Evolutionary conservation across 179 eudicot genomes (phyloP).

Genomic region (Beta lomatogona): DNA sequence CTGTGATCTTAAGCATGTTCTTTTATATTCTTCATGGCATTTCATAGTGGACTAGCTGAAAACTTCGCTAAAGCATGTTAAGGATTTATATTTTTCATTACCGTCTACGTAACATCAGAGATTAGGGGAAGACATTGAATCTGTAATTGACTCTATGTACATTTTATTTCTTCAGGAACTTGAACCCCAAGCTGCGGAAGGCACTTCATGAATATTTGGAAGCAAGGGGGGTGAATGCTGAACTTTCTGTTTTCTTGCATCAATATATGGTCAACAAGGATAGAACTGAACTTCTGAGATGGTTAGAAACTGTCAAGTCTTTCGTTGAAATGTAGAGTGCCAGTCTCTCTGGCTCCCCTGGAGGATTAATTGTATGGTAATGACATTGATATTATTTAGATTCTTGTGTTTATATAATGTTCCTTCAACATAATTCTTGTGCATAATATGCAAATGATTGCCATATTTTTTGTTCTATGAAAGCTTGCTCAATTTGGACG

Average conservation of each 20-base stretch:
- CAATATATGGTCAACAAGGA: conserved; percentile 68
- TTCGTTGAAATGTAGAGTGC: conserved; percentile 40
- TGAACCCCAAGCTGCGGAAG: conserved; percentile 54
- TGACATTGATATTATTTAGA: conserved; percentile 9
- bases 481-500: conserved; percentile 3
- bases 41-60: not conserved
- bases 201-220: conserved; percentile 58
- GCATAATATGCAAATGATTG: conserved; percentile 11
- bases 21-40: not conserved
- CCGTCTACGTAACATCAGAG: not conserved
- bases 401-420: not conserved
- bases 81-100: not conserved
- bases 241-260: conserved; percentile 67
- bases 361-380: conserved; percentile 35
- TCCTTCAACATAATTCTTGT: not conserved
- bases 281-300: conserved; percentile 53
- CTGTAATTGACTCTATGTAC: not conserved
- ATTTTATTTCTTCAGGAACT: conserved; percentile 44
- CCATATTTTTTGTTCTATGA: not conserved
- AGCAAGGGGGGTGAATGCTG: conserved; percentile 62
- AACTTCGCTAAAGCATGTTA: not conserved
- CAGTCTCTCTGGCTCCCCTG: conserved; percentile 21
- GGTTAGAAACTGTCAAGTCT: conserved; percentile 52
- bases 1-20: conserved; percentile 10
- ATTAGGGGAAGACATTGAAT: not conserved